phyloP scores from a whole-genome alignment of 2,329 filamentous ascomycete species.

The Fusarium siculi region DNA sequence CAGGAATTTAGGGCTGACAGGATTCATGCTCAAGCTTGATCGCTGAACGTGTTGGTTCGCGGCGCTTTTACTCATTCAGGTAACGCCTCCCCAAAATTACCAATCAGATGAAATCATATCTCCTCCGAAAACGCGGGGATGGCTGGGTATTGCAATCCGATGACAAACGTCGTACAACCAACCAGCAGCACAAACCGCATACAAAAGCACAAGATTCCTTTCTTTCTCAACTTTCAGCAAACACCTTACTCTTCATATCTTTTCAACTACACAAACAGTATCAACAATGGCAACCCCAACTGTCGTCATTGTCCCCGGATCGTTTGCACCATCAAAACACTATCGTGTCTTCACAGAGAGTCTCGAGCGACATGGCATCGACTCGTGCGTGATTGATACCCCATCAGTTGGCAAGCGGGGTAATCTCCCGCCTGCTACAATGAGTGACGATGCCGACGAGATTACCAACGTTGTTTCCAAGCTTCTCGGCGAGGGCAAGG shows the following conservation, averaged over 20 bases:
- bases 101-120: background rate
- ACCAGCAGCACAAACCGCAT: background rate
- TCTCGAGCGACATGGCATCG: background rate
- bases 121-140: background rate
- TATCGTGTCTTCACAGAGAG: constrained; percentile 13
- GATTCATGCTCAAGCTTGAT: background rate
- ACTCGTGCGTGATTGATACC: background rate
- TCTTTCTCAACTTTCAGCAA: fast-evolving
- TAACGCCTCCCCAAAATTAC: background rate
- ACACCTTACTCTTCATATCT: too few relatives aligned
- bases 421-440: background rate
- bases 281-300: background rate
- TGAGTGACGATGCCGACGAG: constrained; percentile 20
- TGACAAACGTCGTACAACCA: background rate
- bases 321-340: constrained; percentile 7
- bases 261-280: fast-evolving
- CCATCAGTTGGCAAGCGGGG: constrained; percentile 17
- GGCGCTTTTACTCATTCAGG: background rate
- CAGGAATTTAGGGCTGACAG: background rate
- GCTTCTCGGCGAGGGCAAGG: background rate
- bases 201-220: background rate
- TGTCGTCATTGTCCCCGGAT: constrained; percentile 16
- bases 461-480: constrained; percentile 1
- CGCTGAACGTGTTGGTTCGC: background rate
- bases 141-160: background rate